These are phyloP conservation scores for Chrysoporthe cubensis DNA, from an alignment of 2,329 filamentous ascomycete species.

Conservation along the genomic window DNA sequence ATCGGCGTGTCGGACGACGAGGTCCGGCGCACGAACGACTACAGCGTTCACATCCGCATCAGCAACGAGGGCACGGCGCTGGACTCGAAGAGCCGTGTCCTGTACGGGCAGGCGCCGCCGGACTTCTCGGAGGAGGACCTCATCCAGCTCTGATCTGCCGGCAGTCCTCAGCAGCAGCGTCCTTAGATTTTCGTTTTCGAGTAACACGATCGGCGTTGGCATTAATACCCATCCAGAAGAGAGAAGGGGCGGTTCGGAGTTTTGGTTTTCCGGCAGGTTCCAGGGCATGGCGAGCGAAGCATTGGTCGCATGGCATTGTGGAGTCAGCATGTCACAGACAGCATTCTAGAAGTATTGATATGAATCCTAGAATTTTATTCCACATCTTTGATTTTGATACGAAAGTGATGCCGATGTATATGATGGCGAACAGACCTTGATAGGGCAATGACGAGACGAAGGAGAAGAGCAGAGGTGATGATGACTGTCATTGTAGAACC, in stretches of 20 bases:
- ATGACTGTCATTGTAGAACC: neutral
- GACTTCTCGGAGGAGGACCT: slow-evolving; percentile 89
- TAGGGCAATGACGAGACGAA: too few relatives aligned
- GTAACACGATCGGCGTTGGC: neutral
- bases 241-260: neutral
- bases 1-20: slow-evolving; percentile 92
- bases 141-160: slow-evolving; percentile 59
- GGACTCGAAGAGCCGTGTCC: slow-evolving; percentile 79
- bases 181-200: neutral
- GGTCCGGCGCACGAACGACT: slow-evolving; percentile 74
- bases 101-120: slow-evolving; percentile 83
- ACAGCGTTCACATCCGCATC: slow-evolving; percentile 85
- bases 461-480: neutral
- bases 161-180: neutral
- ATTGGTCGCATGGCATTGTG: neutral
- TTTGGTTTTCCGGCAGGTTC: neutral
- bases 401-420: neutral
- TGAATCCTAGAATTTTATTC: neutral
- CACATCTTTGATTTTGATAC: neutral
- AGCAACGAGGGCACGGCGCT: slow-evolving; percentile 90
- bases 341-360: neutral
- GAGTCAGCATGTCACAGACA: neutral
- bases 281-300: neutral
- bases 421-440: neutral
- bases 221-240: neutral